phyloP scores from a whole-genome alignment of 768 basidiomycete species.

The Collybia nuda region DNA sequence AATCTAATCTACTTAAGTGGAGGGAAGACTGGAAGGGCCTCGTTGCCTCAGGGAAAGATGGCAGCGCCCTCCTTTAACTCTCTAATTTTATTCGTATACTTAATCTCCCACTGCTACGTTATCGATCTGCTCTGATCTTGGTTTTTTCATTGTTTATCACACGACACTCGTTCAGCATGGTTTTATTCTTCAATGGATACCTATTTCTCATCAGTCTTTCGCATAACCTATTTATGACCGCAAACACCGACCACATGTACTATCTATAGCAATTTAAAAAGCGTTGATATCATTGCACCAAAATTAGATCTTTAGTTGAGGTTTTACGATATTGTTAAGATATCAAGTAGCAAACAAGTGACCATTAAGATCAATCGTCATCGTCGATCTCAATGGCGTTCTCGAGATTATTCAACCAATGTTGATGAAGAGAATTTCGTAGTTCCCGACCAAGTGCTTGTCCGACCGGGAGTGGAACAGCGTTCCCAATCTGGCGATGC shows the following conservation, averaged over 20 bases:
- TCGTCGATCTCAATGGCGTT: conserved; percentile 34
- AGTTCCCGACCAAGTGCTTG: conserved; percentile 67
- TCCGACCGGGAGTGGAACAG: conserved; percentile 68
- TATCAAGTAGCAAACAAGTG: not conserved
- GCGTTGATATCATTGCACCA: too few relatives aligned
- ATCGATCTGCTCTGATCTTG: conserved; percentile 2
- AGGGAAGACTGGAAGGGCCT: conserved; percentile 76
- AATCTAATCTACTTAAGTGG: conserved; percentile 73
- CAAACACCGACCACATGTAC: too few relatives aligned
- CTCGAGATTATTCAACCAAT: conserved; percentile 43
- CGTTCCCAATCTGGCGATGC: conserved; percentile 81
- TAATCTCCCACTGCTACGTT: not conserved
- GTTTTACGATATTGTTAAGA: too few relatives aligned
- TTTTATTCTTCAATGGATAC: too few relatives aligned
- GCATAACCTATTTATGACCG: too few relatives aligned
- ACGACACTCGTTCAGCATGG: too few relatives aligned
- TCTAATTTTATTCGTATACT: not conserved
- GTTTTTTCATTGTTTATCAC: not conserved
- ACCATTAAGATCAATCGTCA: conserved; percentile 15
- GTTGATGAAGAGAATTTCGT: conserved; percentile 45
- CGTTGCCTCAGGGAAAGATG: conserved; percentile 63
- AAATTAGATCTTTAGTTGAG: too few relatives aligned
- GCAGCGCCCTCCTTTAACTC: conserved; percentile 43
- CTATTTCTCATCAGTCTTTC: too few relatives aligned
- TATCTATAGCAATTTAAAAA: too few relatives aligned